phyloP scores from a whole-genome alignment of 2,329 filamentous ascomycete genomes.

The Xylaria sp. region DNA sequence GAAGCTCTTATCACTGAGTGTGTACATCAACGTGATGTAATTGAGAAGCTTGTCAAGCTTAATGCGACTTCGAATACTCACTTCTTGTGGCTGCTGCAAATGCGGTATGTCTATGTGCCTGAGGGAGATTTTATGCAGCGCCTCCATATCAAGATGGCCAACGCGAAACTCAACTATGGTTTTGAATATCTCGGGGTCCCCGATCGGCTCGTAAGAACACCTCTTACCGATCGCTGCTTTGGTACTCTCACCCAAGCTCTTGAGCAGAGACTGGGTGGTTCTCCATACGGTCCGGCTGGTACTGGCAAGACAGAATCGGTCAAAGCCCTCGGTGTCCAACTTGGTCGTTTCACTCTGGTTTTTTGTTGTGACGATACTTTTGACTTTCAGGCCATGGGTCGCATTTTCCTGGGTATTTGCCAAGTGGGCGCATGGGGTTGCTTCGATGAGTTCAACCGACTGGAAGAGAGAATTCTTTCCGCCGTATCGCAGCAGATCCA shows the following conservation, averaged over 20 bases:
- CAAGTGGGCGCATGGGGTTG: constrained; percentile 99
- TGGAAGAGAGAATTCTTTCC: constrained; percentile 96
- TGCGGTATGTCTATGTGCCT: constrained; percentile 90
- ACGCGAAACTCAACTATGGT: constrained; percentile 91
- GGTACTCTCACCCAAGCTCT: constrained; percentile 95
- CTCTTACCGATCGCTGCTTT: constrained; percentile 97
- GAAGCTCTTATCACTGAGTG: constrained; percentile 99
- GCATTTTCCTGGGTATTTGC: constrained; percentile 98
- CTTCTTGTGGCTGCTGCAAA: constrained; percentile 92
- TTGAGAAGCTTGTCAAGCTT: constrained; percentile 80
- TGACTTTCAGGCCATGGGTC: constrained; percentile 99
- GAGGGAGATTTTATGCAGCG: constrained; percentile 83
- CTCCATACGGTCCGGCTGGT: constrained; percentile 94
- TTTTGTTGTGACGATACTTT: constrained; percentile 99
- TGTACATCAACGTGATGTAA: constrained; percentile 93
- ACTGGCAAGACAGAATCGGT: constrained; percentile 99
- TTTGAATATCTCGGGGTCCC: constrained; percentile 98
- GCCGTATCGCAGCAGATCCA: constrained; percentile 99
- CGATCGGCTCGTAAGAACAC: constrained; percentile 93
- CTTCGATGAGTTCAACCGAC: constrained; percentile 99
- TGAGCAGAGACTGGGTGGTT: constrained; percentile 92
- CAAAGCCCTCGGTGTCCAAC: constrained; percentile 93
- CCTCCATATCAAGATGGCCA: constrained; percentile 93
- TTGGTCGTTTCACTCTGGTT: constrained; percentile 96
- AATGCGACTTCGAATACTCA: constrained; percentile 78